Conservation (phyloP, 305 asterid genomes). For the Fraxinus sp. region DNA sequence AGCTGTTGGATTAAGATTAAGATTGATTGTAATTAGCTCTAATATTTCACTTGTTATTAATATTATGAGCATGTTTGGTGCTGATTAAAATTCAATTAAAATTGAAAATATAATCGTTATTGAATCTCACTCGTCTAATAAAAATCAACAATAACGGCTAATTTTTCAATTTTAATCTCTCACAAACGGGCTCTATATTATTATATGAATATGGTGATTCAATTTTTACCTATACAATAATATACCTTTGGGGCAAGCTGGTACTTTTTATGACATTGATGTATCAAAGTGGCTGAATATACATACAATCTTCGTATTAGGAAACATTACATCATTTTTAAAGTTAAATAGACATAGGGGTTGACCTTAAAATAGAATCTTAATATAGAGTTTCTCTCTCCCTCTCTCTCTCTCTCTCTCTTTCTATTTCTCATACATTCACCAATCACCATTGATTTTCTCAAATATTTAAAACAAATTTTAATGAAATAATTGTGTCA, state of each 20-base stretch:
- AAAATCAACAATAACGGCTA: too few species aligned
- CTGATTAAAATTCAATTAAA: too few species aligned
- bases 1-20: neutral
- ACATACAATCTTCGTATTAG: neutral
- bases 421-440: neutral
- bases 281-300: neutral
- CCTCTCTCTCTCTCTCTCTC: neutral
- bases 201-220: neutral
- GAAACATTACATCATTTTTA: slow-evolving; percentile 12
- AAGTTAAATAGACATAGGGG: slow-evolving; percentile 12
- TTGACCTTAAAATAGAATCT: slow-evolving; percentile 29
- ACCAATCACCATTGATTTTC: neutral
- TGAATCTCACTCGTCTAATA: too few species aligned
- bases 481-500: slow-evolving; percentile 20
- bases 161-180: too few species aligned
- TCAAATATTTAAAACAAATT: neutral
- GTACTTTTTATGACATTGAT: neutral
- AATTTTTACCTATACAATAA: neutral
- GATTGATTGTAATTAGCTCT: neutral
- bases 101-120: too few species aligned
- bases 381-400: neutral
- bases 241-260: neutral
- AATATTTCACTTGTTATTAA: neutral
- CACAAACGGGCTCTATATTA: too few species aligned
- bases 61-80: too few species aligned